Conservation (phyloP, 345 rosid genomes). For the Boechera retrofracta region DNA sequence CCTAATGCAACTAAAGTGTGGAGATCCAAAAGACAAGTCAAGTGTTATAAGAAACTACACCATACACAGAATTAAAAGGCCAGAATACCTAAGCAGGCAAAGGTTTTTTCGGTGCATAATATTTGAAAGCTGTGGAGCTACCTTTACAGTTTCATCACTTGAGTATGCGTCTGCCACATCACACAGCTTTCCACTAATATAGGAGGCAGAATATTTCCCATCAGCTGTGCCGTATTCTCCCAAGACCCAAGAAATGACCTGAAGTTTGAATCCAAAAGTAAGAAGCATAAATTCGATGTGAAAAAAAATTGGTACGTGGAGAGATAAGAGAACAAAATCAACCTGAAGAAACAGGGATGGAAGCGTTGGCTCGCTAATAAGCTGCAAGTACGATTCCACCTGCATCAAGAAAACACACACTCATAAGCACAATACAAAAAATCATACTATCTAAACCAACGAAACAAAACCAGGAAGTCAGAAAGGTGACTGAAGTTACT, state of each 20-base stretch:
- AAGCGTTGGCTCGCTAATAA: constrained; percentile 94
- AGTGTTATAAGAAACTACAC: constrained; percentile 17
- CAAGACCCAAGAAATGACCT: constrained; percentile 98
- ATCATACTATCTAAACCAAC: neutral
- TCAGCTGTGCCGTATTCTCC: constrained; percentile 96
- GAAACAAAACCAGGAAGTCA: neutral
- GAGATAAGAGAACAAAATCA: constrained; percentile 36
- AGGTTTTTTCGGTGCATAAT: constrained; percentile 12
- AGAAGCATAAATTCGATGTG: constrained; percentile 7
- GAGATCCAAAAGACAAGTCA: constrained; percentile 8
- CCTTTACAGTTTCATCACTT: constrained; percentile 94
- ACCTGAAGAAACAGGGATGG: constrained; percentile 97
- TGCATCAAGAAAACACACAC: constrained; percentile 45
- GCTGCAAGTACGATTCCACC: constrained; percentile 94
- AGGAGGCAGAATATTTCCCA: constrained; percentile 81
- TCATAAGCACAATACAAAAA: constrained; percentile 17
- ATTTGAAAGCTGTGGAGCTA: constrained; percentile 41
- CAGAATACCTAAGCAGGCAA: constrained; percentile 1
- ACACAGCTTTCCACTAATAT: constrained; percentile 86
- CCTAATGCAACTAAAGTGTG: constrained; percentile 4
- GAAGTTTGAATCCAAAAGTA: constrained; percentile 44
- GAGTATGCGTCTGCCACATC: constrained; percentile 97
- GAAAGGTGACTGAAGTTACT: constrained; percentile 2
- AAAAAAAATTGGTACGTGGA: neutral
- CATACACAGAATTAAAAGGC: neutral